Percentiles rank a stretch among this genome's conserved stretches.
These are phyloP conservation scores for Abrus precatorius DNA, from an alignment of 306 rosid species.

Conservation along the genomic window DNA sequence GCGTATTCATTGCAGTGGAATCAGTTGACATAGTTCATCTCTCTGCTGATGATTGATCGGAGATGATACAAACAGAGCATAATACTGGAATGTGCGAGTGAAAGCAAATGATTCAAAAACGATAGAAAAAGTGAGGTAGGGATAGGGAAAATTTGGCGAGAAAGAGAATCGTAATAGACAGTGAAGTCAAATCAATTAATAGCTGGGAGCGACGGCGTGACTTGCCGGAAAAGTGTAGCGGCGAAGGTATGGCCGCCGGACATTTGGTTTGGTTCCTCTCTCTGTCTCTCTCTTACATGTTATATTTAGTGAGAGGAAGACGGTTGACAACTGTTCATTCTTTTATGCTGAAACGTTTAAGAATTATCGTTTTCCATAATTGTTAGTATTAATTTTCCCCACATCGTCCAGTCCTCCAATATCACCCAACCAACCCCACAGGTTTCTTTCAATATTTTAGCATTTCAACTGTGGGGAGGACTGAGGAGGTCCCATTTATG, in stretches of 20 bases:
- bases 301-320: neutral
- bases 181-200: neutral
- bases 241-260: neutral
- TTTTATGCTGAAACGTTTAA: neutral
- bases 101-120: neutral
- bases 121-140: neutral
- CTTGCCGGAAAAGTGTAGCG: neutral
- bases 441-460: neutral
- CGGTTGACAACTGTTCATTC: conserved; percentile 8
- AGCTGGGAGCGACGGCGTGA: neutral
- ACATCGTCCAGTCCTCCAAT: neutral
- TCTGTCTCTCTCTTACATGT: neutral
- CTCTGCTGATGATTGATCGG: no score
- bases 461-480: neutral
- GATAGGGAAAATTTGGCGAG: neutral
- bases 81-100: neutral
- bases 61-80: no score
- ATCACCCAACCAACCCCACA: neutral
- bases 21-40: neutral
- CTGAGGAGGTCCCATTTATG: neutral
- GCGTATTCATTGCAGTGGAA: conserved; percentile 58
- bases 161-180: neutral
- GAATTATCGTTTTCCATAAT: neutral
- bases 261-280: neutral
- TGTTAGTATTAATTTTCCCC: neutral